A percentile compares a stretch with the other conserved stretches of the same genome.
phyloP scores from a whole-genome alignment of 2,329 filamentous ascomycete species.

The Didymella sp. region DNA sequence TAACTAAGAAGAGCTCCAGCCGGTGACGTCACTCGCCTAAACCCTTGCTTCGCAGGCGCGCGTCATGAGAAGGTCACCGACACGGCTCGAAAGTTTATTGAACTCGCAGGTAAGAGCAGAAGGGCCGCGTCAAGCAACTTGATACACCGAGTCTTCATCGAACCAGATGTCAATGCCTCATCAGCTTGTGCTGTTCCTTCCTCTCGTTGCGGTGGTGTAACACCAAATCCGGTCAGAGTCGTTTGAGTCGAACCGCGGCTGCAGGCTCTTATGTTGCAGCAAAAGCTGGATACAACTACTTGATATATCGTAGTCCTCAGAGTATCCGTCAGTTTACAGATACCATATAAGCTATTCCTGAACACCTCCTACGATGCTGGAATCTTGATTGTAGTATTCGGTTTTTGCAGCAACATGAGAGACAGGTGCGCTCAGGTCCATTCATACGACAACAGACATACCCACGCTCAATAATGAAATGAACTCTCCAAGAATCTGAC shows the following conservation, averaged over 20 bases:
- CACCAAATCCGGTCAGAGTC: not conserved
- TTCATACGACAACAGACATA: not conserved
- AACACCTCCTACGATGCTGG: too few species aligned
- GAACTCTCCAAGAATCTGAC: not conserved
- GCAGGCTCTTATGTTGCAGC: too few species aligned
- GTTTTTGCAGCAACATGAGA: too few species aligned
- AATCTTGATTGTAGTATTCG: too few species aligned
- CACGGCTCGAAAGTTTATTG: not conserved
- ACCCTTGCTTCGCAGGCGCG: slow-evolving; percentile 16
- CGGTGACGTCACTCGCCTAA: slow-evolving; percentile 19
- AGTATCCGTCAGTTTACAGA: too few species aligned
- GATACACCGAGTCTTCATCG: not conserved
- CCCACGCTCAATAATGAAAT: not conserved
- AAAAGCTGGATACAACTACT: too few species aligned
- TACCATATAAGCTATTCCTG: too few species aligned
- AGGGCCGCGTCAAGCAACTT: too few species aligned
- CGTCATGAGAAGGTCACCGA: slow-evolving; percentile 17
- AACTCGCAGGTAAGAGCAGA: not conserved
- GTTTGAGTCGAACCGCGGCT: not conserved
- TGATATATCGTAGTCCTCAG: too few species aligned
- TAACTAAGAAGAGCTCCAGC: slow-evolving; percentile 5
- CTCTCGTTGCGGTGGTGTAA: not conserved
- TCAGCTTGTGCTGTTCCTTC: not conserved
- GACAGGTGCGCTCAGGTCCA: not conserved
- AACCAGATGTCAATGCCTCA: not conserved